Conservation (phyloP, 2,329 filamentous ascomycete genomes). For the Corynespora cassiicola region DNA sequence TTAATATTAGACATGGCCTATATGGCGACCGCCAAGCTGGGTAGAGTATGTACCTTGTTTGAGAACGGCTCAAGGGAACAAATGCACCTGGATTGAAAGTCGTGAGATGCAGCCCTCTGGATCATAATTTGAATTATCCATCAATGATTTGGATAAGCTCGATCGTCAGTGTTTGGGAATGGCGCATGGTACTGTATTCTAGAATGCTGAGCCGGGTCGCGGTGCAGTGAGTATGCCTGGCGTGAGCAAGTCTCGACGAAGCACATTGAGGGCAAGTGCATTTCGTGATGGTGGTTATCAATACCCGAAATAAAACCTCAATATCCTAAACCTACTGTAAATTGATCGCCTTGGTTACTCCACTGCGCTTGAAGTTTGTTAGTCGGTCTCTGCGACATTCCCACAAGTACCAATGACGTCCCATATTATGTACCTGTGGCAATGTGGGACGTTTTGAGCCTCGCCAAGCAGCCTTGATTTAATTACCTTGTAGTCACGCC, state of each 20-base stretch:
- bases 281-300: no score
- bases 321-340: not conserved
- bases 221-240: no score
- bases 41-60: constrained; percentile 20
- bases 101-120: constrained; percentile 4
- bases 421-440: constrained; percentile 11
- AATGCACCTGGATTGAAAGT: constrained; percentile 13
- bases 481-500: constrained; percentile 36
- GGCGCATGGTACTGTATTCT: constrained; percentile 8
- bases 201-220: constrained; percentile 3
- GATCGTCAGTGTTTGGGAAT: constrained; percentile 5
- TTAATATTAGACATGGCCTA: constrained; percentile 11
- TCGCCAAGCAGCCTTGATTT: constrained; percentile 31
- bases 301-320: not conserved
- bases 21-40: constrained; percentile 19
- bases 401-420: constrained; percentile 1
- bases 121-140: constrained; percentile 21
- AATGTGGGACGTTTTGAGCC: constrained; percentile 9
- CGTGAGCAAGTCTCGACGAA: no score
- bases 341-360: not conserved
- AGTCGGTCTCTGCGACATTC: not conserved
- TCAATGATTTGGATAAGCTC: constrained; percentile 17
- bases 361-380: not conserved
- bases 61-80: constrained; percentile 34
- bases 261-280: not conserved